Evolutionary conservation across 139 green algal species (phyloP).

Genomic region (Tetratostichococcus sp.): DNA sequence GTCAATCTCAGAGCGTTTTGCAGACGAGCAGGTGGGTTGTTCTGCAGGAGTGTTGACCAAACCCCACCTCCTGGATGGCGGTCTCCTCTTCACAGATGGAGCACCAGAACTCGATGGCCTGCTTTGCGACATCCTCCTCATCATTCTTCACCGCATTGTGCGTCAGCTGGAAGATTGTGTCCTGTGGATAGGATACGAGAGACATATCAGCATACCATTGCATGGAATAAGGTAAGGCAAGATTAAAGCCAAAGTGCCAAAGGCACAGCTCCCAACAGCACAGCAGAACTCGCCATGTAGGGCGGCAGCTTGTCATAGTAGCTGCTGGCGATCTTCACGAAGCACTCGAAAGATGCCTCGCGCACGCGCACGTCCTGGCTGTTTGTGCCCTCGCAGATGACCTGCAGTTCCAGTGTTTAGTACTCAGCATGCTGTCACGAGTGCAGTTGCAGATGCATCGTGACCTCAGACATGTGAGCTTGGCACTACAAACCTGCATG

Average conservation of each 20-base stretch:
- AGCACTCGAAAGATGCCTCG: conserved; percentile 85
- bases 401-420: conserved; percentile 17
- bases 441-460: no score
- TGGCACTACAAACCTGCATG: no score
- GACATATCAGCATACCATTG: no score
- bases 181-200: no score
- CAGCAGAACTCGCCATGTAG: conserved; percentile 72
- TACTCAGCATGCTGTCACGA: not conserved
- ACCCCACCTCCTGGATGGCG: conserved; percentile 34
- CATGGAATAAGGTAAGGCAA: no score
- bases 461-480: not conserved
- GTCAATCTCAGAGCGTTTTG: no score
- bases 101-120: conserved; percentile 97
- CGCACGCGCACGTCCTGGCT: conserved; percentile 63
- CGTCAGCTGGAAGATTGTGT: conserved; percentile 90
- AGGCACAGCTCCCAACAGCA: no score
- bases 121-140: conserved; percentile 83
- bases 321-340: conserved; percentile 79
- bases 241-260: no score
- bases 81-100: conserved; percentile 79
- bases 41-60: no score
- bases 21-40: no score
- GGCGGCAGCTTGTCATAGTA: conserved; percentile 91
- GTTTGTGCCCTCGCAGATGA: conserved; percentile 80
- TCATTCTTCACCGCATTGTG: conserved; percentile 81